phyloP scores from a whole-genome alignment of 2,329 filamentous ascomycete species.

The Xylariaceae sp. region DNA sequence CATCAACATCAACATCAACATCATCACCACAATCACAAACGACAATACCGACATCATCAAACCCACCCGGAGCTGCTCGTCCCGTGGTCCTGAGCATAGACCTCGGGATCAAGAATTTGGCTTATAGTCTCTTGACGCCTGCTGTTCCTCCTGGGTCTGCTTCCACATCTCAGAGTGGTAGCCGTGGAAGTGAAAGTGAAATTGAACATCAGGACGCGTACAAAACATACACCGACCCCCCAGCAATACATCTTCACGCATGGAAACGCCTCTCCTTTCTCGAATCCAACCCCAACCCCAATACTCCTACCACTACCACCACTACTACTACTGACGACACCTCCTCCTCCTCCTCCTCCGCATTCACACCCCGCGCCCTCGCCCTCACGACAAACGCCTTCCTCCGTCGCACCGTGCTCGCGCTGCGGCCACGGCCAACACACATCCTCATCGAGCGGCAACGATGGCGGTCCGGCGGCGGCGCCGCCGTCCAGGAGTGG shows the following conservation, averaged over 20 bases:
- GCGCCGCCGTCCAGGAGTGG: slow-evolving; percentile 68
- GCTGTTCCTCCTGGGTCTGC: slow-evolving; percentile 1
- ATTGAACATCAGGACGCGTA: not conserved
- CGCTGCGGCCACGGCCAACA: slow-evolving; percentile 57
- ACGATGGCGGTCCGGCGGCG: slow-evolving; percentile 58
- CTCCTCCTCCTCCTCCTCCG: not conserved
- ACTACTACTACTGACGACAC: not conserved
- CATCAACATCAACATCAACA: slow-evolving; percentile 2
- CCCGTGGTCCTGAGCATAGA: slow-evolving; percentile 67
- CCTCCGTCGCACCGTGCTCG: slow-evolving; percentile 34
- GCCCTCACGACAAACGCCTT: slow-evolving; percentile 31
- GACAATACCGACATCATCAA: not conserved
- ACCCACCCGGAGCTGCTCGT: too few species aligned
- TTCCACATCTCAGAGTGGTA: not conserved
- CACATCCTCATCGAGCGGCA: slow-evolving; percentile 64
- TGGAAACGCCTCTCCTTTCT: slow-evolving; percentile 31
- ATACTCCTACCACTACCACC: not conserved
- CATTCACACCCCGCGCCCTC: slow-evolving; percentile 33
- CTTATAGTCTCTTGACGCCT: slow-evolving; percentile 56
- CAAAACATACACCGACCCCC: slow-evolving; percentile 19
- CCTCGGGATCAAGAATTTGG: slow-evolving; percentile 78
- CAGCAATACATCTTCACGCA: slow-evolving; percentile 22
- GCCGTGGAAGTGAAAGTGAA: slow-evolving; percentile 2
- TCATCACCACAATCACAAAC: not conserved
- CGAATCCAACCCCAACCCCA: not conserved